Conservation (phyloP, 2,329 filamentous ascomycete species). For the Nigrograna mackinnonii region DNA sequence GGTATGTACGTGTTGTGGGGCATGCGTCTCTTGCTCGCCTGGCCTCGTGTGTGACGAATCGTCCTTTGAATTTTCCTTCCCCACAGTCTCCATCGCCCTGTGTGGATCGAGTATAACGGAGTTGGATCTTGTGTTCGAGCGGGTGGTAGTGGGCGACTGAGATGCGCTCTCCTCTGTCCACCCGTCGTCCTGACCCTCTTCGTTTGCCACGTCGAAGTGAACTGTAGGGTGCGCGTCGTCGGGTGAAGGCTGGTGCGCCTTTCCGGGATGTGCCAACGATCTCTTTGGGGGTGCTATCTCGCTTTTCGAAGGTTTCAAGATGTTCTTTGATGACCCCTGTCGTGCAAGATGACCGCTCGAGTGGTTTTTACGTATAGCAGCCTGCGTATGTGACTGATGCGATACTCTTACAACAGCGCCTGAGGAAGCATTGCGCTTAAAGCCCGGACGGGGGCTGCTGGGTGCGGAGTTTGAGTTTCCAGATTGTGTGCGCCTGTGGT, state of each 20-base stretch:
- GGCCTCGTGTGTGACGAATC: no score
- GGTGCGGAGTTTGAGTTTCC: conserved; percentile 38
- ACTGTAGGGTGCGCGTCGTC: conserved; percentile 42
- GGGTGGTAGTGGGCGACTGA: conserved; percentile 44
- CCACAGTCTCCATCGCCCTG: conserved; percentile 24
- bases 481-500: conserved; percentile 43
- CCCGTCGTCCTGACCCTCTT: conserved; percentile 37
- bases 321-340: conserved; percentile 42
- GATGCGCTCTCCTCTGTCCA: conserved; percentile 49
- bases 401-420: conserved; percentile 38
- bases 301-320: conserved; percentile 40
- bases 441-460: conserved; percentile 42
- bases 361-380: conserved; percentile 44
- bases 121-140: conserved; percentile 45
- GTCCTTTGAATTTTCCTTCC: conserved; percentile 9
- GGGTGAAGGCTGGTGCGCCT: conserved; percentile 35
- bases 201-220: conserved; percentile 44
- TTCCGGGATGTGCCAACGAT: conserved; percentile 30
- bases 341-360: conserved; percentile 51
- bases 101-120: conserved; percentile 41
- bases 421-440: conserved; percentile 49
- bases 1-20: conserved; percentile 9
- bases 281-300: conserved; percentile 31
- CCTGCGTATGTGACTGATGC: conserved; percentile 36
- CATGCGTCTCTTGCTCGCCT: conserved; percentile 14